Percentiles rank a stretch among this genome's conserved stretches.
Conservation (phyloP, 345 rosid genomes). For the Rhizophora mangle region DNA sequence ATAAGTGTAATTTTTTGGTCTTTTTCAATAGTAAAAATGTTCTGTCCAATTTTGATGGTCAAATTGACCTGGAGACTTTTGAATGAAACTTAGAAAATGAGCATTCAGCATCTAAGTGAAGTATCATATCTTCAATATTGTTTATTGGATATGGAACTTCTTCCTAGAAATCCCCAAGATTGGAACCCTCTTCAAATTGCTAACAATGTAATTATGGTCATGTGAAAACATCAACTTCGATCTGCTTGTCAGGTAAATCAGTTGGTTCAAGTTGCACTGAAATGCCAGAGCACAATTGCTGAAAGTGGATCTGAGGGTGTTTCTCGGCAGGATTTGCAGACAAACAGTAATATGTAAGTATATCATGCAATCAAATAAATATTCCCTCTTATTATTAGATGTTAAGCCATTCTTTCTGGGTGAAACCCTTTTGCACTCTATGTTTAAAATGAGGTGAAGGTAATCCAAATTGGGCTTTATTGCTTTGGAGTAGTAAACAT, state of each 20-base stretch:
- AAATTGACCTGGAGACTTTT: too few species aligned
- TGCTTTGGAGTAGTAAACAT: too few species aligned
- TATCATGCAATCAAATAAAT: not conserved
- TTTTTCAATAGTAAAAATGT: too few species aligned
- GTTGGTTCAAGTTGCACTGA: conserved; percentile 87
- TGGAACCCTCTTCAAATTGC: not conserved
- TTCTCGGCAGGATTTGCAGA: conserved; percentile 85
- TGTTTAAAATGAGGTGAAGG: too few species aligned
- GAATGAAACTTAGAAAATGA: too few species aligned
- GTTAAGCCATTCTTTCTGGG: not conserved
- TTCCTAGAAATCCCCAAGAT: not conserved
- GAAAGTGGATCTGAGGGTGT: conserved; percentile 88
- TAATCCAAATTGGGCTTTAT: too few species aligned
- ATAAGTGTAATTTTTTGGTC: too few species aligned
- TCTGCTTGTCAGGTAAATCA: conserved; percentile 67
- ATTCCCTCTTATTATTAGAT: not conserved
- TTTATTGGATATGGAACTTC: too few species aligned
- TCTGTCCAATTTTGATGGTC: too few species aligned
- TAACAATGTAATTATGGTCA: not conserved
- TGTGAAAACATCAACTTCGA: not conserved
- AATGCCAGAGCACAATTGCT: conserved; percentile 85
- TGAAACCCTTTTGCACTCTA: not conserved
- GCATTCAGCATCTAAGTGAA: too few species aligned
- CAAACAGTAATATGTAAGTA: conserved; percentile 87
- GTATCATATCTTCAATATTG: too few species aligned